phyloP scores from a whole-genome alignment of 2,329 filamentous ascomycete genomes.

The Aplosporella prunicola region DNA sequence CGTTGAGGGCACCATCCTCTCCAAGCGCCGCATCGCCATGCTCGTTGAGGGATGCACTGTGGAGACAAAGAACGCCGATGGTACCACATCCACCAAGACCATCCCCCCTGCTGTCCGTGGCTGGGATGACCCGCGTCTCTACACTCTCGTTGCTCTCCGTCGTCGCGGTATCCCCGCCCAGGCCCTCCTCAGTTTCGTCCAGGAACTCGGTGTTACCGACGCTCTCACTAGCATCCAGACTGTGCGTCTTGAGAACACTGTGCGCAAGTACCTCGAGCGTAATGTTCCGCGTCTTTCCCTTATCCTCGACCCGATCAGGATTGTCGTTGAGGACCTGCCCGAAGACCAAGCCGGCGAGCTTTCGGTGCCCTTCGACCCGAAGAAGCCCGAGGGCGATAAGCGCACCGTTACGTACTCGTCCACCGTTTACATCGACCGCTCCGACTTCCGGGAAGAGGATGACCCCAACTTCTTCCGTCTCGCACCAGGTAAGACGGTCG shows the following conservation, averaged over 20 bases:
- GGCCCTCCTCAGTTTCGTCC: conserved; percentile 80
- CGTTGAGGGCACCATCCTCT: conserved; percentile 74
- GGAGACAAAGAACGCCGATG: conserved; percentile 36
- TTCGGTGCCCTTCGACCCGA: conserved; percentile 70
- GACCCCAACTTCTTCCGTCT: conserved; percentile 69
- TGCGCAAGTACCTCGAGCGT: conserved; percentile 77
- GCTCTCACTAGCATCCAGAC: conserved; percentile 70
- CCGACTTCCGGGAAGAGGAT: conserved; percentile 66
- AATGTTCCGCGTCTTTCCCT: conserved; percentile 86
- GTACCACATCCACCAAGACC: conserved; percentile 26
- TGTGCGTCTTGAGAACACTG: conserved; percentile 70
- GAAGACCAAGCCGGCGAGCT: conserved; percentile 58
- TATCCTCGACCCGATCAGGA: conserved; percentile 73
- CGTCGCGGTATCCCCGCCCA: conserved; percentile 80
- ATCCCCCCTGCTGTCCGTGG: conserved; percentile 56
- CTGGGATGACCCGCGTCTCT: conserved; percentile 88
- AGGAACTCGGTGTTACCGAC: conserved; percentile 85
- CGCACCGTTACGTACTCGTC: conserved; percentile 59
- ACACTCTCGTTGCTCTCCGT: conserved; percentile 74
- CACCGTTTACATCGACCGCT: conserved; percentile 75
- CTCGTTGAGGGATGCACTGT: conserved; percentile 57
- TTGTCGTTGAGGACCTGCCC: conserved; percentile 72
- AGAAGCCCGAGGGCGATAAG: conserved; percentile 59
- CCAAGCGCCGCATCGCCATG: conserved; percentile 74
- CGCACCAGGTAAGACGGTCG: conserved; percentile 64